Base-by-base conservation (phyloP, 1,284 basidiomycete genomes). In the Phellopilus nigrolimitatus region DNA sequence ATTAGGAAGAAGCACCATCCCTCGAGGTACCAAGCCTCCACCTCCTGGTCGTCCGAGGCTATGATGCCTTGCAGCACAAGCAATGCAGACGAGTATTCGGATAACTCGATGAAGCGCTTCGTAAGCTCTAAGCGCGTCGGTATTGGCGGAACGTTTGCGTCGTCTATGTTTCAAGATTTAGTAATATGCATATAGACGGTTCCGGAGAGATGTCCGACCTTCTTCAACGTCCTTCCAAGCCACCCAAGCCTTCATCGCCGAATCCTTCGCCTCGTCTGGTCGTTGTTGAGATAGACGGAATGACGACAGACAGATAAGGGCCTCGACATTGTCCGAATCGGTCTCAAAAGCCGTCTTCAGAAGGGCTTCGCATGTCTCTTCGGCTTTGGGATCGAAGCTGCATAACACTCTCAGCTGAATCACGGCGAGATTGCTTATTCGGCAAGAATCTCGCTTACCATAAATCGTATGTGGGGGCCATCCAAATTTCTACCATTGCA, bases 401-500 rank as follows among this genome's bases (percentile, higher is more conserved):
- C 0, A 7, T n/a, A n/a, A 24, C 6, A 9, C 28, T 2, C 17
- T 41, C 27, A 21, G 42, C 15, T 22, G 30, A 12, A 15, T 21
- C 17, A 17, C 9, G 31, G 25, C 25, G 28, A 47, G 15, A 31
- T 30, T 4, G 49, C 24, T 39, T 13, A 8, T 13, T 25, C 12
- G 25, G 21, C 37, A 15, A n/a, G 25, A 28, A 25, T 30, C 43
- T 6, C 40, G 21, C 82, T 53, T 61, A 90, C 94, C 94, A 97
- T 41, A 97, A 72, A 71, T 95, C 92, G 59, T 85, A 83, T 1
- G 76, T 75, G 22, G 85, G 86, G 61, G 94, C 91, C 86, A 97
- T 93, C 88, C 93, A 97, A 25, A 97, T 87, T 67, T 97, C 94
- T 13, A 95, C 89, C 80, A 95, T 95, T 13, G 88, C 89, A 17